A percentile compares a stretch with the other conserved stretches of the same genome.
Evolutionary conservation across 305 asterid genomes (phyloP).

Genomic region (Striga hermonthica): DNA sequence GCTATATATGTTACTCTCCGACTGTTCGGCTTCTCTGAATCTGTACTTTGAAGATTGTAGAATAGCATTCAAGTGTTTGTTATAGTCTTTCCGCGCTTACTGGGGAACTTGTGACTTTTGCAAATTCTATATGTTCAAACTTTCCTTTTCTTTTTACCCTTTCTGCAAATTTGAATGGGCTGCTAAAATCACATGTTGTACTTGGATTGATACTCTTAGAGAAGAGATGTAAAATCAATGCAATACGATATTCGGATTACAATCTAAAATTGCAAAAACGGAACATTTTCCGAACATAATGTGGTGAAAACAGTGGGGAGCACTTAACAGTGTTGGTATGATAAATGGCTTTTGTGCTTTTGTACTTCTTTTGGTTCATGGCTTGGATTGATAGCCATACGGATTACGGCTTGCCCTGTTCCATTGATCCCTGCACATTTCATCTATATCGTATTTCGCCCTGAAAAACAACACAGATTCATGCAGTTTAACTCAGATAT

Average conservation of each 20-base stretch:
- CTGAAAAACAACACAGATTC: conserved; percentile 36
- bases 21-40: no score
- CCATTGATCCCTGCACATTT: conserved; percentile 96
- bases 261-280: not conserved
- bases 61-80: no score
- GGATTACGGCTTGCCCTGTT: conserved; percentile 94
- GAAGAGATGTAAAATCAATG: not conserved
- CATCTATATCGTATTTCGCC: conserved; percentile 73
- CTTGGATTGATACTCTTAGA: not conserved
- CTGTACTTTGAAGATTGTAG: no score
- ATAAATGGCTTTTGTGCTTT: not conserved
- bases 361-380: conserved; percentile 33
- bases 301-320: not conserved
- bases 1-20: no score
- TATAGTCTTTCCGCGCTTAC: no score
- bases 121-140: not conserved
- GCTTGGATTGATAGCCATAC: conserved; percentile 65
- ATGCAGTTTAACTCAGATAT: no score
- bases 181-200: no score
- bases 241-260: conserved; percentile 9
- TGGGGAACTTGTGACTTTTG: no score
- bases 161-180: no score
- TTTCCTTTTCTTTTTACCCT: not conserved
- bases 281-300: not conserved
- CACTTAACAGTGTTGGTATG: not conserved